Conservation (phyloP, 2,329 filamentous ascomycete species). For the Bimuria novae-zelandiae region DNA sequence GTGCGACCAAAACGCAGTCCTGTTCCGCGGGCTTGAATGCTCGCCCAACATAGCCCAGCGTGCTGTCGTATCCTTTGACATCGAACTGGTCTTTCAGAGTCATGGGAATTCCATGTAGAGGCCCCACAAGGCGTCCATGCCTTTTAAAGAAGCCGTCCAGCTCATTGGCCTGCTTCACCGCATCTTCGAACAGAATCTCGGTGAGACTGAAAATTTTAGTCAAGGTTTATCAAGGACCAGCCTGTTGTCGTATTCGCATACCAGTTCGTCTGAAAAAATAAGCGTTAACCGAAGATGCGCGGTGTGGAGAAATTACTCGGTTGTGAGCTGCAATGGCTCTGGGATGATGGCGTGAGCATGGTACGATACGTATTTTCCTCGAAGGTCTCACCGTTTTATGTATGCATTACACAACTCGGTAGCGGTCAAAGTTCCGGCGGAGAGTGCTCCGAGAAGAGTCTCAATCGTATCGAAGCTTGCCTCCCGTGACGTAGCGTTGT, state of each 20-base stretch:
- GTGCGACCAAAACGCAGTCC: constrained; percentile 60
- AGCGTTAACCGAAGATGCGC: not conserved
- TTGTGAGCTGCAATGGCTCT: constrained; percentile 39
- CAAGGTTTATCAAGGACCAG: constrained; percentile 43
- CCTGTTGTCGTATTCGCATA: constrained; percentile 49
- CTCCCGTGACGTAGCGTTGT: constrained; percentile 3
- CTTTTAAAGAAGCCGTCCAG: constrained; percentile 48
- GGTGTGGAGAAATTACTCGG: constrained; percentile 25
- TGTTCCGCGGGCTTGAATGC: constrained; percentile 56
- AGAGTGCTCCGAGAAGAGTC: constrained; percentile 27
- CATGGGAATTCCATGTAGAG: constrained; percentile 55
- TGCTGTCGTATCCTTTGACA: constrained; percentile 52
- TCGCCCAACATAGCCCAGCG: constrained; percentile 68
- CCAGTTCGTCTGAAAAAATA: constrained; percentile 43
- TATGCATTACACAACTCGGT: constrained; percentile 34
- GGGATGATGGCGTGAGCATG: constrained; percentile 42
- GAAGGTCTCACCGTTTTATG: constrained; percentile 33
- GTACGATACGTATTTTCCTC: constrained; percentile 18
- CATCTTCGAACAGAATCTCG: constrained; percentile 54
- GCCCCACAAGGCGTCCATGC: constrained; percentile 47
- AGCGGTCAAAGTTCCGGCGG: constrained; percentile 35
- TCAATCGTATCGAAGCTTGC: constrained; percentile 25
- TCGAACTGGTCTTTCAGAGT: constrained; percentile 57
- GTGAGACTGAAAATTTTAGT: constrained; percentile 56
- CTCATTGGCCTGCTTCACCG: constrained; percentile 46